Evolutionary conservation across 2,329 filamentous ascomycete species (phyloP).

Genomic region (Neoascochyta sp.): DNA sequence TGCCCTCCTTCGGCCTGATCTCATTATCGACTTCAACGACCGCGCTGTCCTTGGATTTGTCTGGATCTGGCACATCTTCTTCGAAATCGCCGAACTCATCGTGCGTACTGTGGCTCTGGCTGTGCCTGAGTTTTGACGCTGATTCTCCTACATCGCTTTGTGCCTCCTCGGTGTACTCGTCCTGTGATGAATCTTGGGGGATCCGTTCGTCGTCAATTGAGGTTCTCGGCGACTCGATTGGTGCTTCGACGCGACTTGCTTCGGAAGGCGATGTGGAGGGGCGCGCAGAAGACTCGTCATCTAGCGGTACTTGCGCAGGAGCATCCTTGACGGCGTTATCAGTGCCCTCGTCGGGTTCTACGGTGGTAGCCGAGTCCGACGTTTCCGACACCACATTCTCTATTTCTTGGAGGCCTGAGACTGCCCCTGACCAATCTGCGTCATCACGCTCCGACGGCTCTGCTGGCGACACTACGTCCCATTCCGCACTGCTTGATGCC

Average conservation of each 20-base stretch:
- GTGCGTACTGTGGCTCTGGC: too few species aligned
- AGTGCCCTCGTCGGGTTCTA: slow-evolving; percentile 10
- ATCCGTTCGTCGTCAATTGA: slow-evolving; percentile 36
- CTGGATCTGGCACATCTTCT: too few species aligned
- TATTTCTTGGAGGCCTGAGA: slow-evolving; percentile 7
- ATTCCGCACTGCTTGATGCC: slow-evolving; percentile 4
- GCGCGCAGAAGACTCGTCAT: slow-evolving; percentile 31
- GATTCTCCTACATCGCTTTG: too few species aligned
- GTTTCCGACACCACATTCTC: slow-evolving; percentile 24
- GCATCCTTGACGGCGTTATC: slow-evolving; percentile 16
- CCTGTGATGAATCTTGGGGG: too few species aligned
- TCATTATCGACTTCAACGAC: too few species aligned
- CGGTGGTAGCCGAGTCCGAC: slow-evolving; percentile 30
- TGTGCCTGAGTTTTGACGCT: too few species aligned
- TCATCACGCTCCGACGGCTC: slow-evolving; percentile 3
- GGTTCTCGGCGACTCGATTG: slow-evolving; percentile 34
- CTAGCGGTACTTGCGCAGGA: slow-evolving; percentile 10
- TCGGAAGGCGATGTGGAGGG: slow-evolving; percentile 38
- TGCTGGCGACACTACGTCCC: slow-evolving; percentile 4
- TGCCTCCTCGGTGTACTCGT: too few species aligned
- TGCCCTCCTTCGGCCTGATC: too few species aligned
- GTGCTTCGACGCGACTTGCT: slow-evolving; percentile 27
- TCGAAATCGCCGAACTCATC: too few species aligned
- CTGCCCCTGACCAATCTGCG: slow-evolving; percentile 12
- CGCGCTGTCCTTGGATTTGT: too few species aligned